Evolutionary conservation across 2,329 filamentous ascomycete genomes (phyloP).

Genomic region (Ophiostoma triangulosporum): DNA sequence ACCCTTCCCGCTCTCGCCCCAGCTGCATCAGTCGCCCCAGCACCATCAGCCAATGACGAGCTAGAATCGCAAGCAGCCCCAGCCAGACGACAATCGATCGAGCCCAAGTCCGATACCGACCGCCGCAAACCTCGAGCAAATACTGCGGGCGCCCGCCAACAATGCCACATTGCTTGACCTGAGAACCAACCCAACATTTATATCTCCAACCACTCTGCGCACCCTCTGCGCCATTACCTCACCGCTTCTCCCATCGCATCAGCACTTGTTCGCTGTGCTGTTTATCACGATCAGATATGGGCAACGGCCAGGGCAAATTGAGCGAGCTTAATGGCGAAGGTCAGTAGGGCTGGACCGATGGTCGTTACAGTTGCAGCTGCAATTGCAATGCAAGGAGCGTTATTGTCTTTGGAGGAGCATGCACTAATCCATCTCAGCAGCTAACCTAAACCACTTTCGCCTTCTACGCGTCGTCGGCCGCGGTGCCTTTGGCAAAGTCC

Average conservation of each 20-base stretch:
- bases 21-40: background rate
- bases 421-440: conserved; percentile 31
- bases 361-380: background rate
- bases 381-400: background rate
- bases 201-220: background rate
- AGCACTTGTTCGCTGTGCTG: background rate
- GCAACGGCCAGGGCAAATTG: conserved; percentile 89
- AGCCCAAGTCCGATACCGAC: background rate
- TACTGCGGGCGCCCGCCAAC: background rate
- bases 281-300: conserved; percentile 42
- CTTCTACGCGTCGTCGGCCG: conserved; percentile 90
- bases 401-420: too few relatives aligned
- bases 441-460: conserved; percentile 95
- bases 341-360: conserved; percentile 38
- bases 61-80: background rate
- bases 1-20: too few relatives aligned
- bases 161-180: conserved; percentile 2
- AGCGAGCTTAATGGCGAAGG: conserved; percentile 88
- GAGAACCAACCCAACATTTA: background rate
- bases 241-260: background rate
- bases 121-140: background rate
- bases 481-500: conserved; percentile 95
- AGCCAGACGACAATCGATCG: background rate
- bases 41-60: background rate
- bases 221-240: background rate